Evolutionary conservation across 2,329 filamentous ascomycete species (phyloP).

Genomic region (Phialophora expanda): DNA sequence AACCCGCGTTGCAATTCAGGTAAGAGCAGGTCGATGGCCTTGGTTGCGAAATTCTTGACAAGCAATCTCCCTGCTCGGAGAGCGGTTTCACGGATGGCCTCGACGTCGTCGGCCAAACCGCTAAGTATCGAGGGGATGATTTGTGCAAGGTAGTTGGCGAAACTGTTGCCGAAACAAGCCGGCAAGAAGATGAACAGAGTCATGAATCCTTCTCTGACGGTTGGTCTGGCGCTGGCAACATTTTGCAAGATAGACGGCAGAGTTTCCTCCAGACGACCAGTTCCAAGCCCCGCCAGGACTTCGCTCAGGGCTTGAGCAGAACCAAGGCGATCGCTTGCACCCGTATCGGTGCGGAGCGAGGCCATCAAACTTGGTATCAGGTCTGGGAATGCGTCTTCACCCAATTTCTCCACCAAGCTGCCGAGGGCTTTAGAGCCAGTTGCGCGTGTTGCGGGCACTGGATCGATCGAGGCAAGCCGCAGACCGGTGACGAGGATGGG

Average conservation of each 20-base stretch:
- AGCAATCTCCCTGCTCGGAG: slow-evolving; percentile 89
- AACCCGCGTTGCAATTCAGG: slow-evolving; percentile 95
- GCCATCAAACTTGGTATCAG: slow-evolving; percentile 98
- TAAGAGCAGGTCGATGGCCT: slow-evolving; percentile 89
- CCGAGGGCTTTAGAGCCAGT: slow-evolving; percentile 95
- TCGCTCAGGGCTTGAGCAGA: slow-evolving; percentile 96
- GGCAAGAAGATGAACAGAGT: slow-evolving; percentile 98
- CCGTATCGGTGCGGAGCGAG: slow-evolving; percentile 95
- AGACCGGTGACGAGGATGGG: slow-evolving; percentile 91
- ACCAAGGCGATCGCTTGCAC: slow-evolving; percentile 91
- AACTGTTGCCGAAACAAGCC: slow-evolving; percentile 98
- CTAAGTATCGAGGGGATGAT: slow-evolving; percentile 95
- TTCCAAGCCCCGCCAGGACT: slow-evolving; percentile 93
- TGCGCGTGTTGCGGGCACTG: slow-evolving; percentile 92
- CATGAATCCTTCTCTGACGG: slow-evolving; percentile 98
- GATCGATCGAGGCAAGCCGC: slow-evolving; percentile 87
- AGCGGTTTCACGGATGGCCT: slow-evolving; percentile 96
- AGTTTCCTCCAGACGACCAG: slow-evolving; percentile 89
- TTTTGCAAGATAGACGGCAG: slow-evolving; percentile 96
- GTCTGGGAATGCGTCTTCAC: slow-evolving; percentile 94
- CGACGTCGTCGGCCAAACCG: slow-evolving; percentile 92
- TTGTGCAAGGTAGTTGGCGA: slow-evolving; percentile 90
- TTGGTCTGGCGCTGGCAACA: slow-evolving; percentile 84
- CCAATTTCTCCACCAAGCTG: slow-evolving; percentile 96
- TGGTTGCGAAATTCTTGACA: slow-evolving; percentile 97